phyloP scores from a whole-genome alignment of 2,329 filamentous ascomycete species.

The Coniochaeta sp. region DNA sequence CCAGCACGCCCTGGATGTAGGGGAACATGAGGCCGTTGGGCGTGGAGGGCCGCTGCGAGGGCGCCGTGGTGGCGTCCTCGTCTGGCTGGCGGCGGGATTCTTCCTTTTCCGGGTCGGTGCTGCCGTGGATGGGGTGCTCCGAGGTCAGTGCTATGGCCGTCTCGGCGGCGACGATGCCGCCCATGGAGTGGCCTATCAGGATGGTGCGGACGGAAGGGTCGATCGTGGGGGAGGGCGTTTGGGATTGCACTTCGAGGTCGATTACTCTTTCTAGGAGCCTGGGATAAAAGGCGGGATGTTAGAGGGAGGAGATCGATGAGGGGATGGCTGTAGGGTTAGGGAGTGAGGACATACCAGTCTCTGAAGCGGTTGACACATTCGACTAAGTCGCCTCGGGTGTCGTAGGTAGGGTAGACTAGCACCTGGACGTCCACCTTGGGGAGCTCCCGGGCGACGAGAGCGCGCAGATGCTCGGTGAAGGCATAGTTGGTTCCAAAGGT shows the following conservation, averaged over 20 bases:
- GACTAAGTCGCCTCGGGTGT: conserved; percentile 70
- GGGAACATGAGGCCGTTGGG: conserved; percentile 79
- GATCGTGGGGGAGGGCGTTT: conserved; percentile 74
- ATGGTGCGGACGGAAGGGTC: conserved; percentile 79
- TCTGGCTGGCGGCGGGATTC: conserved; percentile 18
- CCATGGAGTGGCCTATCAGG: conserved; percentile 83
- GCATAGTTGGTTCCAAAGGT: conserved; percentile 61
- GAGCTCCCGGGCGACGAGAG: conserved; percentile 56
- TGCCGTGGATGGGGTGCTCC: conserved; percentile 45
- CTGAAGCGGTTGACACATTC: conserved; percentile 67
- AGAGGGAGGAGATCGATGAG: not conserved
- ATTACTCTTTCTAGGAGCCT: conserved; percentile 90
- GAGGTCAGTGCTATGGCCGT: conserved; percentile 66
- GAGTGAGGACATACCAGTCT: conserved; percentile 52
- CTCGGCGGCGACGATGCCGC: conserved; percentile 90
- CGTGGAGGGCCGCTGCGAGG: conserved; percentile 17
- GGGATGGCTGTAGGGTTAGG: not conserved
- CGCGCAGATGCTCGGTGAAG: conserved; percentile 67
- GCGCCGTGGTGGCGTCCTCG: conserved; percentile 31
- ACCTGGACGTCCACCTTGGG: conserved; percentile 62
- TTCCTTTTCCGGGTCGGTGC: conserved; percentile 22
- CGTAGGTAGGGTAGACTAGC: conserved; percentile 72
- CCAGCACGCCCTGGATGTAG: conserved; percentile 81
- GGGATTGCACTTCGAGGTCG: conserved; percentile 80
- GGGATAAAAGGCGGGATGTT: not conserved